phyloP scores from a whole-genome alignment of 768 basidiomycete species.

The Leucocoprinus sp. region DNA sequence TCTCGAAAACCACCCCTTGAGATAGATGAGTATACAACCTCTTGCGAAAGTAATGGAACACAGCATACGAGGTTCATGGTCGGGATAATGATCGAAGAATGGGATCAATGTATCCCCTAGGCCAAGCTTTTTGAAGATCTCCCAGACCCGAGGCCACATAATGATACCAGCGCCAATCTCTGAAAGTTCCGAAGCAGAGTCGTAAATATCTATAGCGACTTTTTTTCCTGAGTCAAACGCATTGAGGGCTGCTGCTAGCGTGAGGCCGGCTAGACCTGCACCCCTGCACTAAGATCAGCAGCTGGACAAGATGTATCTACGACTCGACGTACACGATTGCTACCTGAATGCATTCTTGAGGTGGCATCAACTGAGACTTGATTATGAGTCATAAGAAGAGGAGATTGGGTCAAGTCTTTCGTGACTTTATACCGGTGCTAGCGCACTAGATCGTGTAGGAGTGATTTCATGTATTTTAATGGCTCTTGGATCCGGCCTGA shows the following conservation, averaged over 20 bases:
- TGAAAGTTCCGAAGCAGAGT: slow-evolving; percentile 28
- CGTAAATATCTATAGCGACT: slow-evolving; percentile 33
- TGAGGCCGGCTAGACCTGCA: slow-evolving; percentile 33
- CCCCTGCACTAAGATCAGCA: slow-evolving; percentile 21
- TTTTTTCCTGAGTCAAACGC: slow-evolving; percentile 16
- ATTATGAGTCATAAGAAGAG: too few species aligned
- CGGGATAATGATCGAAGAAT: slow-evolving; percentile 12
- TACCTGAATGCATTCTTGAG: neutral
- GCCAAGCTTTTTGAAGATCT: slow-evolving; percentile 12
- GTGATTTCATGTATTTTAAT: too few species aligned
- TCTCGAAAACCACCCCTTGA: slow-evolving; percentile 5
- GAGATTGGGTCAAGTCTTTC: too few species aligned
- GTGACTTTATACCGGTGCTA: too few species aligned
- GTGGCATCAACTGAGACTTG: too few species aligned
- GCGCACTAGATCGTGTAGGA: too few species aligned
- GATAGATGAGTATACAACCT: too few species aligned
- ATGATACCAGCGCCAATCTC: slow-evolving; percentile 39
- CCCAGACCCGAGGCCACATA: slow-evolving; percentile 22
- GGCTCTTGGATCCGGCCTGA: too few species aligned
- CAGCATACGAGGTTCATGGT: slow-evolving; percentile 13
- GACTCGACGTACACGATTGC: neutral
- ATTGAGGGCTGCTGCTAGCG: slow-evolving; percentile 26
- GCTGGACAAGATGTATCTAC: neutral
- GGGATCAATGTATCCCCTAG: slow-evolving; percentile 11
- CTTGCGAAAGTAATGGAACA: neutral